Evolutionary conservation across 2,329 filamentous ascomycete genomes (phyloP).

Genomic region (Phoma sp.): DNA sequence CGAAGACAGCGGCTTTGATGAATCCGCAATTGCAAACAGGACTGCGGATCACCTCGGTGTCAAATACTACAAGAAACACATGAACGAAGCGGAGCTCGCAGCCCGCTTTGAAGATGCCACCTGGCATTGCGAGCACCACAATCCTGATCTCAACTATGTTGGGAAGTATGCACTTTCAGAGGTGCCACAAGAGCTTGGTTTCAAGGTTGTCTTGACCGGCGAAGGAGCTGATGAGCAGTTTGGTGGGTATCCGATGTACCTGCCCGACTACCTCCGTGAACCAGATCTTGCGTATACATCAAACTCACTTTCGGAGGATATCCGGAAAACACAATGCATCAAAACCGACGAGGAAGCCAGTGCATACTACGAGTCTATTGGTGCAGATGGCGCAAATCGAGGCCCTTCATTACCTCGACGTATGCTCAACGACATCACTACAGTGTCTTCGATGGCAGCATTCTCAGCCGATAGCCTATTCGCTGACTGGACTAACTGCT

Average conservation of each 20-base stretch:
- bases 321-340: conserved; percentile 12
- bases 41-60: conserved; percentile 57
- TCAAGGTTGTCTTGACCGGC: conserved; percentile 61
- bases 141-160: conserved; percentile 60
- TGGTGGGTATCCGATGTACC: conserved; percentile 57
- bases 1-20: conserved; percentile 58
- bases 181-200: conserved; percentile 53
- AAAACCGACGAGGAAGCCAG: conserved; percentile 14
- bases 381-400: conserved; percentile 30
- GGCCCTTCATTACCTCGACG: conserved; percentile 39
- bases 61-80: conserved; percentile 51
- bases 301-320: conserved; percentile 8
- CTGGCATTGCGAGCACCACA: conserved; percentile 55
- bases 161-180: conserved; percentile 59
- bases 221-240: conserved; percentile 63
- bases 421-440: conserved; percentile 51
- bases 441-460: conserved; percentile 45
- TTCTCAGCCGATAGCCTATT: conserved; percentile 43
- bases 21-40: conserved; percentile 55
- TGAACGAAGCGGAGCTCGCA: conserved; percentile 54
- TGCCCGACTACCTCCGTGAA: conserved; percentile 58
- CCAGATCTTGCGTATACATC: conserved; percentile 43
- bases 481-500: conserved; percentile 41
- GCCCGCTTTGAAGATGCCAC: conserved; percentile 53
- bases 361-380: conserved; percentile 24